These are phyloP conservation scores for Salix udensis DNA, from an alignment of 345 rosid species.

Conservation along the genomic window DNA sequence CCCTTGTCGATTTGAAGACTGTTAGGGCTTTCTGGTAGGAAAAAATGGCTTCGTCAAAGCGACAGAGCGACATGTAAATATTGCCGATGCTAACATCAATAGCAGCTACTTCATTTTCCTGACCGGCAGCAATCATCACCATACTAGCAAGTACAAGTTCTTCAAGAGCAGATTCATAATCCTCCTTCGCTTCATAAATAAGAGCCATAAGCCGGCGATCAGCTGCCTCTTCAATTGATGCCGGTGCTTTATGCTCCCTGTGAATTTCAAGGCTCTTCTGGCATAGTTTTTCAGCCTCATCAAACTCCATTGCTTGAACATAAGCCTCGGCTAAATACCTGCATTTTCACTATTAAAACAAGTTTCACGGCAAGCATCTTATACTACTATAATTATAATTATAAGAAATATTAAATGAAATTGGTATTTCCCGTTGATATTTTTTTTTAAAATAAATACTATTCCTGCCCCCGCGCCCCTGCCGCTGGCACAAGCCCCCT, in stretches of 20 bases:
- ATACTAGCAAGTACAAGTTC: slow-evolving; percentile 96
- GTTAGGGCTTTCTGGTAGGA: slow-evolving; percentile 97
- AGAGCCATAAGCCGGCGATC: slow-evolving; percentile 92
- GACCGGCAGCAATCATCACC: slow-evolving; percentile 89
- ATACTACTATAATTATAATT: no score
- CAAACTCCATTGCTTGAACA: slow-evolving; percentile 96
- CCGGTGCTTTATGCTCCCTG: slow-evolving; percentile 75
- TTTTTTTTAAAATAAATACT: no score
- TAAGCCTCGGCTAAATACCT: slow-evolving; percentile 95
- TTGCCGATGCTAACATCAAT: slow-evolving; percentile 93
- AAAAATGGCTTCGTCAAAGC: slow-evolving; percentile 92
- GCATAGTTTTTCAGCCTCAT: slow-evolving; percentile 86
- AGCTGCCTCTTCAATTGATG: slow-evolving; percentile 88
- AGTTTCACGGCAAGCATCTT: background rate
- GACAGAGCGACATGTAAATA: slow-evolving; percentile 69
- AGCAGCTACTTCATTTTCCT: slow-evolving; percentile 86
- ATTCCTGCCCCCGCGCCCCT: no score
- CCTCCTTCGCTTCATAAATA: slow-evolving; percentile 90
- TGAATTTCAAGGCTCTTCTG: slow-evolving; percentile 86
- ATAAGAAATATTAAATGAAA: no score
- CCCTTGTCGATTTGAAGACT: slow-evolving; percentile 80
- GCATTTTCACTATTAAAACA: slow-evolving; percentile 13
- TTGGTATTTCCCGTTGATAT: no score
- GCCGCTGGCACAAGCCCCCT: no score
- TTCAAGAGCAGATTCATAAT: slow-evolving; percentile 83